Evolutionary conservation across 345 rosid genomes (phyloP).

Genomic region (Dipteronia sinensis): DNA sequence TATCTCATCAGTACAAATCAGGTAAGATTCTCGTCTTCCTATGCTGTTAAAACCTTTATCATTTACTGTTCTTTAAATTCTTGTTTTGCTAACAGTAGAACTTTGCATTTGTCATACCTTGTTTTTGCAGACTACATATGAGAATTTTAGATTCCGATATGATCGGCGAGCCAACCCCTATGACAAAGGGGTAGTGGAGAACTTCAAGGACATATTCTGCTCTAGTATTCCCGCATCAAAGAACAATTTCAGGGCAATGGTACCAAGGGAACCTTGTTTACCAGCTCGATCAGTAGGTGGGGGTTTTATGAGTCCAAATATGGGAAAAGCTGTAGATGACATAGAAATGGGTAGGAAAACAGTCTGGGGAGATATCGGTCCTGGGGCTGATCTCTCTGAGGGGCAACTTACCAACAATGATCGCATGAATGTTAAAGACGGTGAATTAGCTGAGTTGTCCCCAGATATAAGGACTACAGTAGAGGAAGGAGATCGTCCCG

Average conservation of each 20-base stretch:
- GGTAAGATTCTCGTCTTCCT: constrained; percentile 40
- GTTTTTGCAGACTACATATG: constrained; percentile 81
- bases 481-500: constrained; percentile 66
- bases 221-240: constrained; percentile 68
- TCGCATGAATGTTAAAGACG: constrained; percentile 72
- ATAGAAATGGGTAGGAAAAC: constrained; percentile 97
- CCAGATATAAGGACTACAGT: constrained; percentile 68
- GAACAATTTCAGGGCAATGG: constrained; percentile 76
- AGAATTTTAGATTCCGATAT: constrained; percentile 90
- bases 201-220: constrained; percentile 77
- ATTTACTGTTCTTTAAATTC: not conserved
- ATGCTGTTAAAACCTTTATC: not conserved
- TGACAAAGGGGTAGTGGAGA: constrained; percentile 65
- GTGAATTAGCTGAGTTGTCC: constrained; percentile 73
- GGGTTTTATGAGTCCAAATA: constrained; percentile 94
- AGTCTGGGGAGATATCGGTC: constrained; percentile 83
- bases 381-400: constrained; percentile 60
- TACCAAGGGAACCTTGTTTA: constrained; percentile 68
- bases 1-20: constrained; percentile 97
- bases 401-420: constrained; percentile 60
- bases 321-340: constrained; percentile 87
- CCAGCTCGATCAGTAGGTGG: constrained; percentile 64
- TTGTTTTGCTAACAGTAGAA: not conserved
- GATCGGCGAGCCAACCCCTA: constrained; percentile 84
- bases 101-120: not conserved